Percentiles rank a stretch among this genome's conserved stretches.
These are phyloP conservation scores for Arthrobotrys megalospora DNA, from an alignment of 2,329 filamentous ascomycete genomes.

Conservation along the genomic window DNA sequence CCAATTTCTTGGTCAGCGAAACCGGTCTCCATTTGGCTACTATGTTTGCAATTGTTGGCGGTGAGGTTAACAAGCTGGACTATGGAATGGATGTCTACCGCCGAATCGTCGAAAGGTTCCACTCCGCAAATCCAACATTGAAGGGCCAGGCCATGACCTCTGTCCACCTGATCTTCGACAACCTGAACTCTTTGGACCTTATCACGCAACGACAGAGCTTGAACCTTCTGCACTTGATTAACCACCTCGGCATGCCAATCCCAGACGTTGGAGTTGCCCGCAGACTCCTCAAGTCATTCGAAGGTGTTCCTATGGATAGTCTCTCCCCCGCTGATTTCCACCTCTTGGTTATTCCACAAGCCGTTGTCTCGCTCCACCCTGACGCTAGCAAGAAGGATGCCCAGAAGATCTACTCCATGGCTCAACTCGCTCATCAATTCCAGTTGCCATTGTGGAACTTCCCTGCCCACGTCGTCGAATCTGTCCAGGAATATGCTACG, in stretches of 20 bases:
- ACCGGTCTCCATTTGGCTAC: slow-evolving; percentile 52
- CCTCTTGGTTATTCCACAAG: slow-evolving; percentile 63
- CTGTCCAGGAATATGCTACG: slow-evolving; percentile 67
- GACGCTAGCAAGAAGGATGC: slow-evolving; percentile 62
- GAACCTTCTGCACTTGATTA: slow-evolving; percentile 63
- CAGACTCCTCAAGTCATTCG: slow-evolving; percentile 62
- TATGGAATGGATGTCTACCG: slow-evolving; percentile 61
- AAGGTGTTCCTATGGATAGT: slow-evolving; percentile 62
- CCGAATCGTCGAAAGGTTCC: slow-evolving; percentile 51
- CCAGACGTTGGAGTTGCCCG: slow-evolving; percentile 61
- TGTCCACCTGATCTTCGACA: slow-evolving; percentile 56
- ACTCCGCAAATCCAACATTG: slow-evolving; percentile 31
- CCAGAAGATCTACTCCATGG: slow-evolving; percentile 66
- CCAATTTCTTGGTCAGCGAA: slow-evolving; percentile 55
- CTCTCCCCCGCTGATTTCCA: slow-evolving; percentile 63
- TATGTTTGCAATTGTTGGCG: slow-evolving; percentile 52
- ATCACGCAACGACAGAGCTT: slow-evolving; percentile 63
- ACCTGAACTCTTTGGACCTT: slow-evolving; percentile 53
- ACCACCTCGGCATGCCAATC: slow-evolving; percentile 60
- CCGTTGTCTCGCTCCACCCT: slow-evolving; percentile 59
- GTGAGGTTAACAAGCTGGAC: slow-evolving; percentile 44
- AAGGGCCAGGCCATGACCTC: slow-evolving; percentile 50
- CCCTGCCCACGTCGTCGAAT: slow-evolving; percentile 65
- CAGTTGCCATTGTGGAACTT: slow-evolving; percentile 69
- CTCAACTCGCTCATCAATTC: slow-evolving; percentile 75